phyloP scores from a whole-genome alignment of 192 early-diverging fungal genomes.

The Coemansia guatemalensis region DNA sequence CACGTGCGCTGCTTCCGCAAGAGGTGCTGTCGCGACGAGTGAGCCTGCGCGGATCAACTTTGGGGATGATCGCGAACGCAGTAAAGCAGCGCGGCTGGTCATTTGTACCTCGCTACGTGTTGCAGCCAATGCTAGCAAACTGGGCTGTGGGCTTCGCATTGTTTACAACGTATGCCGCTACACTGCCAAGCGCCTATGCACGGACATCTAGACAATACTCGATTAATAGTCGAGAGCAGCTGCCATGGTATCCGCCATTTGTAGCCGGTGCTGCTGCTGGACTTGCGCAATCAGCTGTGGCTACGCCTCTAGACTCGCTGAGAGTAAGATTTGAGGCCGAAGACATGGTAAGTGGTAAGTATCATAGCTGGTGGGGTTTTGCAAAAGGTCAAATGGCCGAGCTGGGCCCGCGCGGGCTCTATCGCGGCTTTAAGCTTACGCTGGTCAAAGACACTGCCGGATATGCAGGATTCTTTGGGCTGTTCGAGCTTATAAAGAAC shows the following conservation, averaged over 20 bases:
- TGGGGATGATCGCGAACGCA: conserved; percentile 72
- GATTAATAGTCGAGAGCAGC: conserved; percentile 22
- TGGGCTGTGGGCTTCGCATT: conserved; percentile 71
- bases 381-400: conserved; percentile 55
- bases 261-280: conserved; percentile 64
- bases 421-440: conserved; percentile 47
- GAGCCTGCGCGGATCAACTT: conserved; percentile 64
- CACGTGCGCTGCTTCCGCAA: conserved; percentile 66
- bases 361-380: conserved; percentile 66
- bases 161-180: conserved; percentile 68
- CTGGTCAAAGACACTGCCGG: conserved; percentile 65
- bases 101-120: conserved; percentile 67
- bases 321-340: conserved; percentile 74
- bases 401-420: conserved; percentile 29
- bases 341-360: conserved; percentile 69
- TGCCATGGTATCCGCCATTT: conserved; percentile 49
- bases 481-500: conserved; percentile 75
- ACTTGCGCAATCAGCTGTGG: conserved; percentile 70
- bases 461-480: conserved; percentile 74
- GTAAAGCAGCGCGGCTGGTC: conserved; percentile 66
- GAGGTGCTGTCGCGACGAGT: conserved; percentile 36
- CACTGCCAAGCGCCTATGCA: conserved; percentile 35
- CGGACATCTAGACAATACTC: conserved; percentile 44
- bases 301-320: conserved; percentile 71
- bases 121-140: conserved; percentile 75